phyloP scores from a whole-genome alignment of 495 filamentous ascomycete species.

The Neurospora sp. region DNA sequence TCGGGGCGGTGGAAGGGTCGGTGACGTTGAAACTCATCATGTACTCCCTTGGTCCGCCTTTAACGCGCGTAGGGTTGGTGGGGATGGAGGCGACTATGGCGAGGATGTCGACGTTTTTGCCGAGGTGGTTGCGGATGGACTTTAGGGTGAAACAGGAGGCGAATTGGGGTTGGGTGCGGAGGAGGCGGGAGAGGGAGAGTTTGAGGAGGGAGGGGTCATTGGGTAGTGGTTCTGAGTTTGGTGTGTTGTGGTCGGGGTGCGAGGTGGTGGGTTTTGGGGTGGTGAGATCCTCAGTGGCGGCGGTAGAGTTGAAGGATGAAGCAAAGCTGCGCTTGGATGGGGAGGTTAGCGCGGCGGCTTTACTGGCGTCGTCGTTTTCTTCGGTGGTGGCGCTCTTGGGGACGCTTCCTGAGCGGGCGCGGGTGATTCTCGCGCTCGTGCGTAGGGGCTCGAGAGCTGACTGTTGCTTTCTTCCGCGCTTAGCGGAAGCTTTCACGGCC shows the following conservation, averaged over 20 bases:
- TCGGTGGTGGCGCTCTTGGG: constrained; percentile 11
- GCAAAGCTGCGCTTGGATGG: constrained; percentile 8
- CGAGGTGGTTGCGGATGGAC: constrained; percentile 47
- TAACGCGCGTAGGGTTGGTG: constrained; percentile 46
- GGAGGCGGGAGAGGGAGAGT: constrained; percentile 26
- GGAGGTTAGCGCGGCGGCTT: constrained; percentile 6
- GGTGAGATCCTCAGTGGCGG: background rate
- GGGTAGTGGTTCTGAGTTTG: background rate
- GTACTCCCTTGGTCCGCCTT: constrained; percentile 59
- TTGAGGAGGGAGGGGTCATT: constrained; percentile 26
- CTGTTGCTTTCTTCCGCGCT: constrained; percentile 11
- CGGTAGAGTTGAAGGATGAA: constrained; percentile 13
- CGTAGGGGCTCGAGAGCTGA: constrained; percentile 15
- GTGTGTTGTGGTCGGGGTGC: background rate
- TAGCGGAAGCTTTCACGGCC: constrained; percentile 16
- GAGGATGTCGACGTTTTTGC: constrained; percentile 50
- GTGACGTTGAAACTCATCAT: constrained; percentile 58
- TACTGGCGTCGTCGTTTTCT: constrained; percentile 12
- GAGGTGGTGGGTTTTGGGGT: background rate
- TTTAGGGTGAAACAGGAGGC: constrained; percentile 63
- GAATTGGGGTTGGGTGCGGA: constrained; percentile 52
- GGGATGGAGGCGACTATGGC: constrained; percentile 53
- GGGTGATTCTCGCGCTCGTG: constrained; percentile 12
- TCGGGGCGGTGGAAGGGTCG: constrained; percentile 48
- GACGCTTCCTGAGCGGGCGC: constrained; percentile 19